phyloP scores from a whole-genome alignment of 805 yeast species.

The Kodamaea neixiangensis region DNA sequence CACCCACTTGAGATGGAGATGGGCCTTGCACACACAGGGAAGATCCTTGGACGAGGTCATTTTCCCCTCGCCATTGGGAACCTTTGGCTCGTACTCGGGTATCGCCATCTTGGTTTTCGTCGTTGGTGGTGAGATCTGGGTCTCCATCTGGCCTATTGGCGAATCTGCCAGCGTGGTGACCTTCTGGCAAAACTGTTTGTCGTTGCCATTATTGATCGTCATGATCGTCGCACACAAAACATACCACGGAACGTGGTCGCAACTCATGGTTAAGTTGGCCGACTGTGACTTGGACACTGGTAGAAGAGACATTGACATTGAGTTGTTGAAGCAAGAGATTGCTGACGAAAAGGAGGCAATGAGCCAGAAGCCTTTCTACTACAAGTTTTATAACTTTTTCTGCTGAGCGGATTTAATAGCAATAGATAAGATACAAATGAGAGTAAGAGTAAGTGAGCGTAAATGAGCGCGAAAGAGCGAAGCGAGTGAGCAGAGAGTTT shows the following conservation, averaged over 20 bases:
- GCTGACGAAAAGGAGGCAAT: slow-evolving; percentile 37
- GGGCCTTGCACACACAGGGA: slow-evolving; percentile 37
- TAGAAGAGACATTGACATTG: slow-evolving; percentile 38
- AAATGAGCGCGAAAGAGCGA: no score
- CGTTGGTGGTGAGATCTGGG: slow-evolving; percentile 41
- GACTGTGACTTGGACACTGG: slow-evolving; percentile 47
- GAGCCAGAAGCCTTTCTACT: slow-evolving; percentile 31
- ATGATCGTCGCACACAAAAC: slow-evolving; percentile 48
- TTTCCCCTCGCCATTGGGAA: slow-evolving; percentile 37
- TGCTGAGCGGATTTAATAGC: slow-evolving; percentile 22
- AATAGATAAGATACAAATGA: slow-evolving; percentile 4
- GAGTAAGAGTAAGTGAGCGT: no score
- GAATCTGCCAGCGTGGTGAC: slow-evolving; percentile 32
- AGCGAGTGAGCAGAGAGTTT: no score
- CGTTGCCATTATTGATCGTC: slow-evolving; percentile 39
- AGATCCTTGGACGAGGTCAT: slow-evolving; percentile 35
- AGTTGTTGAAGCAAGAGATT: slow-evolving; percentile 40
- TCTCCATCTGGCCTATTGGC: slow-evolving; percentile 39
- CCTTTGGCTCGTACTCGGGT: slow-evolving; percentile 39
- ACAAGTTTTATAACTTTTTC: slow-evolving; percentile 33
- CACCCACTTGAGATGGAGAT: slow-evolving; percentile 43
- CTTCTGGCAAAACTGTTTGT: slow-evolving; percentile 54
- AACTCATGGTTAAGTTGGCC: slow-evolving; percentile 29
- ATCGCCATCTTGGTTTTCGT: slow-evolving; percentile 32
- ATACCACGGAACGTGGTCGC: slow-evolving; percentile 28